phyloP scores from a whole-genome alignment of 768 basidiomycete genomes.

The Kwoniella bestiolae region DNA sequence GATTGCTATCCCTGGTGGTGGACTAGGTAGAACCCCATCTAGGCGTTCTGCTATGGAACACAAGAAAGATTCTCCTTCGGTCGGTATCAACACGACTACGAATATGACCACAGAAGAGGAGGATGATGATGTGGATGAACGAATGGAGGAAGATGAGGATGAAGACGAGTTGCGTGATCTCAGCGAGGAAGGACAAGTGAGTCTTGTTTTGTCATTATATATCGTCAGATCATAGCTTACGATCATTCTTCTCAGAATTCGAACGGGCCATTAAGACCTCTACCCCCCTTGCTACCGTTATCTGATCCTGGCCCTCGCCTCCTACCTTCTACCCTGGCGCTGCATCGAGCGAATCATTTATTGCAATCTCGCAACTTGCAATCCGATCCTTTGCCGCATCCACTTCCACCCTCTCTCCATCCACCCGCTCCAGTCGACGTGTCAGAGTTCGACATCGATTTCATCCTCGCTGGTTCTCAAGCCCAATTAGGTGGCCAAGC shows the following conservation, averaged over 20 bases:
- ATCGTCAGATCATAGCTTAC: conserved; percentile 10
- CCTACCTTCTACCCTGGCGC: conserved; percentile 53
- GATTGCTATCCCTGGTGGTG: conserved; percentile 48
- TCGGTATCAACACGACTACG: conserved; percentile 15
- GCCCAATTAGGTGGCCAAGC: conserved; percentile 46
- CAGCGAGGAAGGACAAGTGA: conserved; percentile 9
- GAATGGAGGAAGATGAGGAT: conserved; percentile 12
- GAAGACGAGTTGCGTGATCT: conserved; percentile 7
- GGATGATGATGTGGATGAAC: no score
- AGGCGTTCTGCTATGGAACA: conserved; percentile 27
- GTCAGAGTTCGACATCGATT: conserved; percentile 59
- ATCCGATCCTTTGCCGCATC: conserved; percentile 55
- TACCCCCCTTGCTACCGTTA: conserved; percentile 54
- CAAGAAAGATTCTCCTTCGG: conserved; percentile 26
- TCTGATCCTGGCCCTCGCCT: conserved; percentile 57
- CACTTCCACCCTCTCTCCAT: conserved; percentile 55
- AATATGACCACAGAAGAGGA: conserved; percentile 22
- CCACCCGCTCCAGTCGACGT: conserved; percentile 55
- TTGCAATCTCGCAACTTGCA: conserved; percentile 52
- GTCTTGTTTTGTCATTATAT: neutral
- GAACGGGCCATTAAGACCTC: conserved; percentile 36
- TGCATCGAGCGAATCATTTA: conserved; percentile 55
- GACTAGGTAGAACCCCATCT: conserved; percentile 36
- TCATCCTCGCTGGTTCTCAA: conserved; percentile 56
- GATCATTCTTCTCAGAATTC: conserved; percentile 1